A percentile compares a stretch with the other conserved stretches of the same genome.
phyloP scores from a whole-genome alignment of 495 filamentous ascomycete species.

The Lasiosphaeria ovina region DNA sequence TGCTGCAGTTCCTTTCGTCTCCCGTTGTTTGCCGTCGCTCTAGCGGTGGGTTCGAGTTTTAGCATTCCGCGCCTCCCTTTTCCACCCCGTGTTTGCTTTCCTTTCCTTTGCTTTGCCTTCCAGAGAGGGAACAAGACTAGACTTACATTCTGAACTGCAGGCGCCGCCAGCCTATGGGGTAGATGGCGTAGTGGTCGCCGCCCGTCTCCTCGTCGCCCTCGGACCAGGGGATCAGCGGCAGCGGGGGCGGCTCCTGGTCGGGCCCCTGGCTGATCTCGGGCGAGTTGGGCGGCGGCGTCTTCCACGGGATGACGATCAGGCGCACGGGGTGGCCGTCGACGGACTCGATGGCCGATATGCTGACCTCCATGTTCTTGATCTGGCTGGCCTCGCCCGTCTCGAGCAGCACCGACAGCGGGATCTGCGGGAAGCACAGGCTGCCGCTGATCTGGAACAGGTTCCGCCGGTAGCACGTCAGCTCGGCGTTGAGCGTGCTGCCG shows the following conservation, averaged over 20 bases:
- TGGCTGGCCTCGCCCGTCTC: constrained; percentile 80
- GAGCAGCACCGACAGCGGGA: constrained; percentile 68
- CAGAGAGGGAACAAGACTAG: constrained; percentile 3
- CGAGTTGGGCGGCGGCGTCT: constrained; percentile 78
- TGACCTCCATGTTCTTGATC: constrained; percentile 77
- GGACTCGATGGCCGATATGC: constrained; percentile 83
- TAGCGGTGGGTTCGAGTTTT: constrained; percentile 17
- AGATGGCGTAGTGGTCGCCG: constrained; percentile 72
- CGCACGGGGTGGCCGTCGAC: constrained; percentile 86
- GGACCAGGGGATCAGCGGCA: constrained; percentile 74
- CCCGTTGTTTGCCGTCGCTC: constrained; percentile 66
- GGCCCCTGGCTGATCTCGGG: constrained; percentile 53
- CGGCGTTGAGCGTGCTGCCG: constrained; percentile 63
- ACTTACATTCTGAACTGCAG: constrained; percentile 79
- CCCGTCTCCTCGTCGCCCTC: constrained; percentile 62
- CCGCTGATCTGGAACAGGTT: constrained; percentile 93
- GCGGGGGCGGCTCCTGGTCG: constrained; percentile 58
- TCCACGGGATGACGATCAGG: constrained; percentile 94
- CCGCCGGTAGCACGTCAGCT: constrained; percentile 89
- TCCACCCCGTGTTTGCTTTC: background rate
- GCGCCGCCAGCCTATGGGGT: constrained; percentile 86
- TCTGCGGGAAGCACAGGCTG: constrained; percentile 74
- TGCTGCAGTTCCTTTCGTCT: constrained; percentile 78
- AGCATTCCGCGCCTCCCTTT: constrained; percentile 14
- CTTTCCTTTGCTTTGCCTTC: background rate